Conservation (phyloP, 139 green algal species). For the Tetraselmis chui region DNA sequence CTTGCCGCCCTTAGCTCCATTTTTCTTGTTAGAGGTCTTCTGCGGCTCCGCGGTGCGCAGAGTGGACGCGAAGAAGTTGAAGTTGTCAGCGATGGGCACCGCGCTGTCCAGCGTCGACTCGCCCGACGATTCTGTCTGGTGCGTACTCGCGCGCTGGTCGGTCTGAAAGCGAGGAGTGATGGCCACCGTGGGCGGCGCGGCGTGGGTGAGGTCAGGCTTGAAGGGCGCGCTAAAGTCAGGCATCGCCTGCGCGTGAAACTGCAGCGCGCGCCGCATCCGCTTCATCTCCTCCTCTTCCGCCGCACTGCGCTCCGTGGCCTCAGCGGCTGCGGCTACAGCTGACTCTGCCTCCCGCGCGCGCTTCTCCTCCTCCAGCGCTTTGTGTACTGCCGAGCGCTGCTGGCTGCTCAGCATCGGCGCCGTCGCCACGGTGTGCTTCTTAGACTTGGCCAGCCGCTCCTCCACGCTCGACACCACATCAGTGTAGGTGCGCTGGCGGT, state of each 20-base stretch:
- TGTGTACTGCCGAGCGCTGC: background rate
- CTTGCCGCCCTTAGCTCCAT: background rate
- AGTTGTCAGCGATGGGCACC: background rate
- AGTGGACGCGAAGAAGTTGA: background rate
- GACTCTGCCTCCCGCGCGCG: background rate
- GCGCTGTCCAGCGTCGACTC: background rate
- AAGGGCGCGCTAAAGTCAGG: background rate
- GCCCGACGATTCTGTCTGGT: background rate
- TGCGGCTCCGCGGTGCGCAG: background rate
- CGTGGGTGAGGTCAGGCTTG: background rate
- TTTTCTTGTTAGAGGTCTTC: background rate
- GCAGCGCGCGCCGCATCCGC: background rate
- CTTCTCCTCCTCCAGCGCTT: background rate
- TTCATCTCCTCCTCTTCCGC: background rate
- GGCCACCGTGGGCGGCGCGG: background rate
- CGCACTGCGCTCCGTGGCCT: background rate
- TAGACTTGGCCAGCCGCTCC: background rate
- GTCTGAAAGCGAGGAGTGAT: background rate
- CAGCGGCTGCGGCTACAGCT: no score
- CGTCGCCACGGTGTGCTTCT: background rate
- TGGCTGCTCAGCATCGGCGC: background rate
- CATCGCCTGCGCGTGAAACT: background rate
- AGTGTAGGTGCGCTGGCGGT: background rate
- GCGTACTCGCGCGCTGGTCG: background rate
- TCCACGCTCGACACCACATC: background rate